Evolutionary conservation across 352 stramenopile genomes (phyloP), one percentile per base, ranked within the genome.

Genomic region (Phytophthora meadii): DNA sequence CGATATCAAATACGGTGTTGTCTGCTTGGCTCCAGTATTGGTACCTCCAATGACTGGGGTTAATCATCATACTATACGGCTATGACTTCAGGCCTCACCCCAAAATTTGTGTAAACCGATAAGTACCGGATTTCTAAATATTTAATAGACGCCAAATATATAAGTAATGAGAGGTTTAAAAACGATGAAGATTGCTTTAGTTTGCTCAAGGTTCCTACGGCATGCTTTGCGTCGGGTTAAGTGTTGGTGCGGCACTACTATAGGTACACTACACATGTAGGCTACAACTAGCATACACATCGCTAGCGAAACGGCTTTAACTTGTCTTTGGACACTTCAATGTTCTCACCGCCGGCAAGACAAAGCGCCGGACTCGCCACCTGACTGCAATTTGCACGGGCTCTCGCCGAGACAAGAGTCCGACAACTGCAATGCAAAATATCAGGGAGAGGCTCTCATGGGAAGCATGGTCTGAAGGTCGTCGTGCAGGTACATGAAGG

Each of bases 1-100:
- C 81, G 81, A 65, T 89, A 86, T 25, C 74, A 72, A 9, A 74
- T 84, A 14, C 9, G 19, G 2, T 19, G 15, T 19, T 30, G 30
- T 54, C 6, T 6, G 24, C 4, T 19, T 22, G 15, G n/a, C 9
- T 12, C 42, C 47, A 27, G 27, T 17, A 28, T 41, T 9, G 7
- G 8, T 10, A 53, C n/a, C 34, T 22, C 14, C 14, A 5, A 24
- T 10, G 37, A 27, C n/a, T 15, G 5, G n/a, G 22, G 1, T 56
- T 56, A 45, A 56, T 46, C 8, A 14, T 1, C 30, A 36, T n/a
- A n/a, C n/a, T n/a, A n/a, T n/a, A n/a, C n/a, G n/a, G n/a, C 8
- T 36, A 4, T 36, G 30, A 14, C 9, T 36, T 14, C 9, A 36
- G 8, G 4, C 1, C 30, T 36, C 30, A 36, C 19, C 19, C 19